Evolutionary conservation across 305 asterid species (phyloP).

Genomic region (Ajuga reptans): DNA sequence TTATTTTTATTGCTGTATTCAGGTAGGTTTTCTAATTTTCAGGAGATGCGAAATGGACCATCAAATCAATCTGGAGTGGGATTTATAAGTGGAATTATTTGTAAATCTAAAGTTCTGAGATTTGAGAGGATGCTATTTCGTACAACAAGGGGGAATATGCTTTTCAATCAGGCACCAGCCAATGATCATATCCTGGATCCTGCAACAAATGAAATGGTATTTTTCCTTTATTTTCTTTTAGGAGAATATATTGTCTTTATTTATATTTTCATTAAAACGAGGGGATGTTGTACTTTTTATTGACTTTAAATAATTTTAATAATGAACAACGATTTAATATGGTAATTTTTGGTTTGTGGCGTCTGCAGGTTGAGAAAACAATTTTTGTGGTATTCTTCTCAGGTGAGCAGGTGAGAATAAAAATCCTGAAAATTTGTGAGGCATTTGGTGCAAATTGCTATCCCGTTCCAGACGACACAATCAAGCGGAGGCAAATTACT

Average conservation of each 20-base stretch:
- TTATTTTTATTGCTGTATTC: slow-evolving; percentile 25
- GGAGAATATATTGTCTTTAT: slow-evolving; percentile 4
- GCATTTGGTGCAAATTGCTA: slow-evolving; percentile 96
- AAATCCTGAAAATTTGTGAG: slow-evolving; percentile 90
- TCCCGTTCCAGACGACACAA: slow-evolving; percentile 84
- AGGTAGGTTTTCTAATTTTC: slow-evolving; percentile 34
- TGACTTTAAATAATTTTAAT: slow-evolving; percentile 15
- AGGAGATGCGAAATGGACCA: slow-evolving; percentile 76
- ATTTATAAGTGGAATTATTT: slow-evolving; percentile 85
- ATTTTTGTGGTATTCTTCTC: slow-evolving; percentile 96
- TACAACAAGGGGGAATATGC: slow-evolving; percentile 95
- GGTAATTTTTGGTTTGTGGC: slow-evolving; percentile 22
- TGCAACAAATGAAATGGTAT: slow-evolving; percentile 75
- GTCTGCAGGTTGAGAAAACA: slow-evolving; percentile 86
- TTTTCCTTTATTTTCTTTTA: slow-evolving; percentile 22
- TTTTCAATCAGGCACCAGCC: slow-evolving; percentile 86
- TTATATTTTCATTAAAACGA: background rate
- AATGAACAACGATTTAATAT: slow-evolving; percentile 7
- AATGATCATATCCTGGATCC: slow-evolving; percentile 78
- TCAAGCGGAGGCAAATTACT: slow-evolving; percentile 71
- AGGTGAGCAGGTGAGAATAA: slow-evolving; percentile 93
- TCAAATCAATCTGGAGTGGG: slow-evolving; percentile 80
- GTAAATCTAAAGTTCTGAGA: slow-evolving; percentile 65
- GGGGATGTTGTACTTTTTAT: background rate
- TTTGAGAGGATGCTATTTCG: slow-evolving; percentile 98